These are phyloP conservation scores for Geranium rotundifolium DNA, from an alignment of 345 rosid genomes.

Conservation along the genomic window DNA sequence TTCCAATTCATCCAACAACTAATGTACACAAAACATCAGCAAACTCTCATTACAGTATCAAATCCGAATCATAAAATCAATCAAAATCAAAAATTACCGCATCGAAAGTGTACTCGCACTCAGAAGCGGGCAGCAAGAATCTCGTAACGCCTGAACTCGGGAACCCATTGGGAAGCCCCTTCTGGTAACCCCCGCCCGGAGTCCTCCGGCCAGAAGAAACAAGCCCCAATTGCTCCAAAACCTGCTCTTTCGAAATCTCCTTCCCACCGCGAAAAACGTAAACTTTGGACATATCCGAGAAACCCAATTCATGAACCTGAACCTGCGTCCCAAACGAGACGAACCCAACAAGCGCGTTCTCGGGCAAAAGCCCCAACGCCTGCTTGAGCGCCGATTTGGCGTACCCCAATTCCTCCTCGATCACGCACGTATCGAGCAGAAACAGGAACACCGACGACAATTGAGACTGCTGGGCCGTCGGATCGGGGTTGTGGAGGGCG, in stretches of 20 bases:
- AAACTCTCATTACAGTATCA: no score
- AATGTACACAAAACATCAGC: no score
- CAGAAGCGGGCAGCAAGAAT: constrained; percentile 82
- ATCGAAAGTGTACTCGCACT: constrained; percentile 75
- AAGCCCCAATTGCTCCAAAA: constrained; percentile 89
- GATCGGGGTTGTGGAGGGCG: constrained; percentile 26
- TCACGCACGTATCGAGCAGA: constrained; percentile 86
- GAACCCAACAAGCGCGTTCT: constrained; percentile 89
- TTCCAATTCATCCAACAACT: constrained; percentile 97
- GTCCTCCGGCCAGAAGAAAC: constrained; percentile 47
- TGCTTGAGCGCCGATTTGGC: constrained; percentile 74
- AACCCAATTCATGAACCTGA: constrained; percentile 92
- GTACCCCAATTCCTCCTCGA: constrained; percentile 82
- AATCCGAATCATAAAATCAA: no score
- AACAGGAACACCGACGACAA: constrained; percentile 66
- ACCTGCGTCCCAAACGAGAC: constrained; percentile 91
- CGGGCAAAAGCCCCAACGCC: constrained; percentile 87
- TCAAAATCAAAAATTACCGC: constrained; percentile 24
- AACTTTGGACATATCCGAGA: constrained; percentile 86
- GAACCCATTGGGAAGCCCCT: no score
- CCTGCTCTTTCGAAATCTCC: constrained; percentile 74
- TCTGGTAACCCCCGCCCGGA: constrained; percentile 31
- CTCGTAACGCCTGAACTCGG: constrained; percentile 40
- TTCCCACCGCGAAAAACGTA: constrained; percentile 81
- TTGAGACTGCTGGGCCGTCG: constrained; percentile 11